phyloP scores from a whole-genome alignment of 192 early-diverging fungal genomes.

The Anaeromyces robustus region DNA sequence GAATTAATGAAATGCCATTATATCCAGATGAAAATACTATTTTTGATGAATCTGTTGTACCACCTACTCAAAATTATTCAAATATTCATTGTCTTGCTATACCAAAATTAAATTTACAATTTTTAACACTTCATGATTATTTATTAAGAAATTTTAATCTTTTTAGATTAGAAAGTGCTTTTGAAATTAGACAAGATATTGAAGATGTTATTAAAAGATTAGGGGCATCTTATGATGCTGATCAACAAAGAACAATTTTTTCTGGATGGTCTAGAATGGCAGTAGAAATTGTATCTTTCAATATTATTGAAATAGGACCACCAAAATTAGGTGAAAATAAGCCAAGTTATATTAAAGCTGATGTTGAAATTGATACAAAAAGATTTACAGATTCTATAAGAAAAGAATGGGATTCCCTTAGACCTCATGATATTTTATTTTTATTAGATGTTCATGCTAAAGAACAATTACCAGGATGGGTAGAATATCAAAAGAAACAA shows the following conservation, averaged over 20 bases:
- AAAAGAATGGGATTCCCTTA: conserved; percentile 75
- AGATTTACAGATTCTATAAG: conserved; percentile 53
- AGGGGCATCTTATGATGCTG: conserved; percentile 39
- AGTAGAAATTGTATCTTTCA: conserved; percentile 39
- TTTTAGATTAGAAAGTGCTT: conserved; percentile 64
- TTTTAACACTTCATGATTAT: conserved; percentile 82
- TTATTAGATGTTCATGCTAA: conserved; percentile 50
- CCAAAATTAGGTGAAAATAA: conserved; percentile 53
- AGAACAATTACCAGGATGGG: conserved; percentile 14
- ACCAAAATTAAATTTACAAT: conserved; percentile 89
- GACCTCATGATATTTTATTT: conserved; percentile 79
- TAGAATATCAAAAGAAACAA: conserved; percentile 1
- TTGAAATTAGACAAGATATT: conserved; percentile 73
- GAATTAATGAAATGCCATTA: conserved; percentile 48
- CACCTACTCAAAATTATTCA: conserved; percentile 14
- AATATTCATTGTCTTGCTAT: conserved; percentile 56
- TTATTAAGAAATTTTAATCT: conserved; percentile 70
- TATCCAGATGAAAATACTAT: conserved; percentile 65
- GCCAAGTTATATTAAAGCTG: conserved; percentile 62
- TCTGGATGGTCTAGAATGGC: conserved; percentile 91
- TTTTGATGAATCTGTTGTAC: conserved; percentile 48
- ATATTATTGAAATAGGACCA: conserved; percentile 54
- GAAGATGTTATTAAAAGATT: conserved; percentile 74
- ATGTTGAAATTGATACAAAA: conserved; percentile 54
- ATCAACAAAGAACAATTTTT: conserved; percentile 53